A percentile compares a stretch with the other conserved stretches of the same genome.
Conservation (phyloP, 495 filamentous ascomycete species). For the Penicillium fimorum region DNA sequence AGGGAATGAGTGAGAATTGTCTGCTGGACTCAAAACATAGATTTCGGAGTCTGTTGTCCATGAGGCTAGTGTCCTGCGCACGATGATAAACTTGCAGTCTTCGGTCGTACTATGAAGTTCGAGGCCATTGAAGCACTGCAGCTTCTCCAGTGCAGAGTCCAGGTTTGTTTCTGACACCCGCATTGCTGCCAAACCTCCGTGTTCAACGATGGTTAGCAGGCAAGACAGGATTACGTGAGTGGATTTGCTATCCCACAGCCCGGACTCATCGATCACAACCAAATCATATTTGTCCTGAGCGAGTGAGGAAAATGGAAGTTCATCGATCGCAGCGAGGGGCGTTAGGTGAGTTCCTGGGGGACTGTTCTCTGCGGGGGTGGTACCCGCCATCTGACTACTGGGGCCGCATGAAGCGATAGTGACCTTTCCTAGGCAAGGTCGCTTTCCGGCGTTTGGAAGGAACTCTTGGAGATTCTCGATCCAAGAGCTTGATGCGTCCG, state of each 20-base stretch:
- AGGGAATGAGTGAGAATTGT: conserved; percentile 6
- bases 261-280: conserved; percentile 15
- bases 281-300: conserved; percentile 14
- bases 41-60: conserved; percentile 19
- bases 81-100: conserved; percentile 16
- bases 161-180: conserved; percentile 8
- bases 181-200: conserved; percentile 16
- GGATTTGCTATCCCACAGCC: conserved; percentile 6
- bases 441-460: conserved; percentile 5
- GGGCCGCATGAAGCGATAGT: conserved; percentile 12
- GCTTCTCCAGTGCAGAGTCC: background rate
- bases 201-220: conserved; percentile 10
- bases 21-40: conserved; percentile 13
- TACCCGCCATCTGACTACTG: background rate
- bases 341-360: conserved; percentile 2
- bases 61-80: conserved; percentile 11
- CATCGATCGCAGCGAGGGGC: conserved; percentile 5
- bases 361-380: background rate
- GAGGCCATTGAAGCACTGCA: conserved; percentile 8
- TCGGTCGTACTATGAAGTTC: conserved; percentile 15
- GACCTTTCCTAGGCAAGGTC: conserved; percentile 17
- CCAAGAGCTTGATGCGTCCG: conserved; percentile 6
- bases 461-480: conserved; percentile 6
- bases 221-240: conserved; percentile 2
- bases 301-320: conserved; percentile 13